These are phyloP conservation scores for Ophiostoma novo-ulmi DNA, from an alignment of 2,329 filamentous ascomycete genomes.

Conservation along the genomic window DNA sequence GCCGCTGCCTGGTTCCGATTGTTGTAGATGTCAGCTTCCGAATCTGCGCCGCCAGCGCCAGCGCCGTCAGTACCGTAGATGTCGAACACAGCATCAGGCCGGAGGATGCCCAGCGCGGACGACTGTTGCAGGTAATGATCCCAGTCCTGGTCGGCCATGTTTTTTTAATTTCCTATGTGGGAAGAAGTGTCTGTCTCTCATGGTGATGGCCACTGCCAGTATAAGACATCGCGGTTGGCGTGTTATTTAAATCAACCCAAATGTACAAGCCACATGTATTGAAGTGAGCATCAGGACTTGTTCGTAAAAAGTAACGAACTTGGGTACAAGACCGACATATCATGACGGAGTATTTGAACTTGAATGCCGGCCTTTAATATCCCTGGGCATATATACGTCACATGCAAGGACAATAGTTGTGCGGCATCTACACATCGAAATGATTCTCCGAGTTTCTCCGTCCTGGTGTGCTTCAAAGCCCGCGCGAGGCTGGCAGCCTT, in stretches of 20 bases:
- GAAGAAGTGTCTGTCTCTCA: background rate
- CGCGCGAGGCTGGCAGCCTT: conserved; percentile 10
- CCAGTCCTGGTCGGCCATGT: conserved; percentile 27
- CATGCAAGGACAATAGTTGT: background rate
- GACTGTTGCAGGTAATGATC: conserved; percentile 30
- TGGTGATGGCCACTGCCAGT: background rate
- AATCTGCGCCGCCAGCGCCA: conserved; percentile 29
- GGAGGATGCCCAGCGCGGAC: conserved; percentile 31
- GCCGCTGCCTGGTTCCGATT: background rate
- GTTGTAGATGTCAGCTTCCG: background rate
- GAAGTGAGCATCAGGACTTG: background rate
- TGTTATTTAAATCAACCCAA: background rate
- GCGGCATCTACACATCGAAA: background rate
- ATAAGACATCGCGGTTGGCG: background rate
- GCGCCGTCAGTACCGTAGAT: conserved; percentile 30
- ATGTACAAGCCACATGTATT: background rate
- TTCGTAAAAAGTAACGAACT: background rate
- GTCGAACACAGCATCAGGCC: conserved; percentile 30
- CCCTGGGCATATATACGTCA: background rate
- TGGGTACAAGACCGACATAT: background rate
- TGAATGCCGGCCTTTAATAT: background rate
- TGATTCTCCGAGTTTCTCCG: background rate
- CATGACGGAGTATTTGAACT: background rate
- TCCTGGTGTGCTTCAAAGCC: background rate
- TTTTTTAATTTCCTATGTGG: background rate